phyloP scores from a whole-genome alignment of 345 rosid species.

The Syzygium oleosum region DNA sequence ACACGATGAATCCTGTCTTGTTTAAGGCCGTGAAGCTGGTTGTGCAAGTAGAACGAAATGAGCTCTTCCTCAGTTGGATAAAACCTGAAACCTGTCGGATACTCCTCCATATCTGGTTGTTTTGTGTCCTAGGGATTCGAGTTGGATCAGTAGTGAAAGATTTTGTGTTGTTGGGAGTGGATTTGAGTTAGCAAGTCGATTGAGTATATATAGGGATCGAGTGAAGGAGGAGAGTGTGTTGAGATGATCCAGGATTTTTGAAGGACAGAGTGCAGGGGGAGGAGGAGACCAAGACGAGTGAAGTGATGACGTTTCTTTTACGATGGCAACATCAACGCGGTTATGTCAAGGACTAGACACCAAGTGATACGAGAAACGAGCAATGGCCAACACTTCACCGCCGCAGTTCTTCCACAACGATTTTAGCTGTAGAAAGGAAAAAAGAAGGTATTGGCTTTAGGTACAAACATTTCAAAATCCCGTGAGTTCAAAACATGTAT shows the following conservation, averaged over 20 bases:
- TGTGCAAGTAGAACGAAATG: background rate
- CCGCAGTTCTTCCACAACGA: background rate
- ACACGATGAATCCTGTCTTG: background rate
- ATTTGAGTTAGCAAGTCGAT: background rate
- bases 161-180: constrained; percentile 12
- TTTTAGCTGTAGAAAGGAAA: too few species aligned
- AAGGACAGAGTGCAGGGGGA: background rate
- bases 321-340: background rate
- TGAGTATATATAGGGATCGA: background rate
- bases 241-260: background rate
- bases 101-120: background rate
- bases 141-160: background rate
- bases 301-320: background rate
- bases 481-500: background rate
- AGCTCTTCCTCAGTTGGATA: background rate
- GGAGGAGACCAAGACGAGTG: background rate
- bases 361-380: background rate
- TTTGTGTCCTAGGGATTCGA: background rate
- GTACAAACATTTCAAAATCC: background rate
- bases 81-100: background rate
- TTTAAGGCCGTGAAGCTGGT: background rate
- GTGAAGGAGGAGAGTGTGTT: background rate
- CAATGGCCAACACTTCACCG: background rate
- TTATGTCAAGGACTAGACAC: background rate
- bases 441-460: too few species aligned